Evolutionary conservation across 2,329 filamentous ascomycete species (phyloP).

Genomic region (Calonectria naviculata): DNA sequence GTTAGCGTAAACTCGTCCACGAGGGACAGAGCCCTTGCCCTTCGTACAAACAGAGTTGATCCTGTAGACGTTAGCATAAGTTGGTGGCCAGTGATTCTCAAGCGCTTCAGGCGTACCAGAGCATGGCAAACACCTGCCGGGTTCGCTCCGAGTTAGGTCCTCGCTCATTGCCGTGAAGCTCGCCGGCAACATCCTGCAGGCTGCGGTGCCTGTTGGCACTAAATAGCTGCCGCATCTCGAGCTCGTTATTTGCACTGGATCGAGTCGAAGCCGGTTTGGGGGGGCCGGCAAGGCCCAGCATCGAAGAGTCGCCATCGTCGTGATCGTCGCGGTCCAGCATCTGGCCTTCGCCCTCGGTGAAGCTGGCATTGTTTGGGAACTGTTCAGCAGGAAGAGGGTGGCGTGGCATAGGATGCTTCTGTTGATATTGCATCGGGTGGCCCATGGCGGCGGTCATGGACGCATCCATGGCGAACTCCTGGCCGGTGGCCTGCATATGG

Average conservation of each 20-base stretch:
- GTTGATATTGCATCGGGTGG: constrained; percentile 56
- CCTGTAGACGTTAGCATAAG: constrained; percentile 57
- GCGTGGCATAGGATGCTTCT: constrained; percentile 52
- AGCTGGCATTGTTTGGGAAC: constrained; percentile 63
- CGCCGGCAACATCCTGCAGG: constrained; percentile 77
- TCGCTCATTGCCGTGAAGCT: constrained; percentile 82
- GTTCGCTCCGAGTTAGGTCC: constrained; percentile 86
- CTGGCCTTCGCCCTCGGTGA: constrained; percentile 68
- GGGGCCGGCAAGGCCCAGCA: constrained; percentile 56
- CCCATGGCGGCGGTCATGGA: constrained; percentile 56
- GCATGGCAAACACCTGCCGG: constrained; percentile 88
- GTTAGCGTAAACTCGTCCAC: constrained; percentile 93
- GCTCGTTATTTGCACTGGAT: constrained; percentile 82
- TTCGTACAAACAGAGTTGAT: constrained; percentile 78
- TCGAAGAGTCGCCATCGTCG: constrained; percentile 65
- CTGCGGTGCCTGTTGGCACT: constrained; percentile 74
- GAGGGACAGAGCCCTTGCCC: constrained; percentile 87
- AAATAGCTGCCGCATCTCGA: constrained; percentile 82
- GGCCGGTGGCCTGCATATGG: constrained; percentile 63
- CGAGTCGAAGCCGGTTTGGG: constrained; percentile 70
- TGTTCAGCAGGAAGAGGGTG: constrained; percentile 67
- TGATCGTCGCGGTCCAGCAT: constrained; percentile 70
- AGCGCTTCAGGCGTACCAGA: constrained; percentile 70
- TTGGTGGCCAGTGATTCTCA: constrained; percentile 23
- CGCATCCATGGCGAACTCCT: constrained; percentile 62